Evolutionary conservation across 805 yeast genomes (phyloP).

Genomic region (Ogataea haglerorum): DNA sequence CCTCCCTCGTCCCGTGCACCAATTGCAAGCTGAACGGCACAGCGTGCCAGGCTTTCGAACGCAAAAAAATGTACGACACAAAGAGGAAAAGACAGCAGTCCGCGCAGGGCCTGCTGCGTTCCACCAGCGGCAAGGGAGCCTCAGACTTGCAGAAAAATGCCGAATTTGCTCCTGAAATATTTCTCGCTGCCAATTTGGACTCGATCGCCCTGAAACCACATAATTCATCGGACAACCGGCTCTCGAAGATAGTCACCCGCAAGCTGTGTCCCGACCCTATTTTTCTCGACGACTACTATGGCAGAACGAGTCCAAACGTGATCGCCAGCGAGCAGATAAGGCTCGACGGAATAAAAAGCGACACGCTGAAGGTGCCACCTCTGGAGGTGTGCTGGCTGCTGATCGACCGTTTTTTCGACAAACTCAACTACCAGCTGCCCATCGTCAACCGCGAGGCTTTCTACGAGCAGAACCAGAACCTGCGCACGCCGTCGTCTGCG

Average conservation of each 20-base stretch:
- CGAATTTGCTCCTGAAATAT: background rate
- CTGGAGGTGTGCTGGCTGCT: constrained; percentile 48
- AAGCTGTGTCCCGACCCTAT: background rate
- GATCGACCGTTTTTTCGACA: constrained; percentile 55
- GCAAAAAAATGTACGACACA: constrained; percentile 16
- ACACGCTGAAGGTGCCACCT: constrained; percentile 60
- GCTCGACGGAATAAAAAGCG: constrained; percentile 36
- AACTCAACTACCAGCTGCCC: constrained; percentile 66
- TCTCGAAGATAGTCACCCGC: background rate
- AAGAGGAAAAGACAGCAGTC: constrained; percentile 10
- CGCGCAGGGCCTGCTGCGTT: background rate
- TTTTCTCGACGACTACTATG: constrained; percentile 1
- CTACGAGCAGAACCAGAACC: constrained; percentile 51
- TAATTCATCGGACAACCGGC: background rate
- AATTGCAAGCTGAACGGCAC: constrained; percentile 14
- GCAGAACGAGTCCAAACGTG: background rate
- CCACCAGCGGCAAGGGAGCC: background rate
- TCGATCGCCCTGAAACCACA: background rate
- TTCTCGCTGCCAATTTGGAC: background rate
- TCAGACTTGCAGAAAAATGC: background rate
- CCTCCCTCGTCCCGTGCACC: constrained; percentile 11
- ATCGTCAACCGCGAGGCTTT: constrained; percentile 59
- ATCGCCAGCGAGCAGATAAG: constrained; percentile 28
- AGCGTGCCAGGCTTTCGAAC: constrained; percentile 12
- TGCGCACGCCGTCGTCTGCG: constrained; percentile 55